Conservation (phyloP, 345 rosid species). For the Clausena lansium region DNA sequence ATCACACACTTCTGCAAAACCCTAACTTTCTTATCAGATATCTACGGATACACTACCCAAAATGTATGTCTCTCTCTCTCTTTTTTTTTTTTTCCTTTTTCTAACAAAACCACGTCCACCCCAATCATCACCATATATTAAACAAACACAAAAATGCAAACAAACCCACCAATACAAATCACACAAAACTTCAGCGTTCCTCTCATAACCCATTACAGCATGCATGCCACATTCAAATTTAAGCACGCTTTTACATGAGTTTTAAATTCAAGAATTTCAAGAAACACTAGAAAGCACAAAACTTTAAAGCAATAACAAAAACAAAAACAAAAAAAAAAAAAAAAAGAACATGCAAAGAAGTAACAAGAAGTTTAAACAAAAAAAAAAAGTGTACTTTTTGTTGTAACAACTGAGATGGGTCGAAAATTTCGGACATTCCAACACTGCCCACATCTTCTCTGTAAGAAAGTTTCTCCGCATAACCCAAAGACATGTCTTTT, state of each 20-base stretch:
- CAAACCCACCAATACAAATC: background rate
- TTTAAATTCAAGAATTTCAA: background rate
- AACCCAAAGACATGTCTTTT: conserved; percentile 83
- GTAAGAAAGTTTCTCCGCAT: conserved; percentile 97
- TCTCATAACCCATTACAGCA: too few species aligned
- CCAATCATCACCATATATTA: background rate
- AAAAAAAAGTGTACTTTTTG: conserved; percentile 51
- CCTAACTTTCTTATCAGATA: background rate
- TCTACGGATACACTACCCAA: background rate
- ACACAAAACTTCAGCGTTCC: too few species aligned
- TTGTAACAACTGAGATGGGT: conserved; percentile 64
- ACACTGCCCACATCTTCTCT: conserved; percentile 96
- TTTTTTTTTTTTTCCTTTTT: background rate
- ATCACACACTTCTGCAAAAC: background rate
- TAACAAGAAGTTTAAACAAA: background rate
- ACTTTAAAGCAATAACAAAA: background rate
- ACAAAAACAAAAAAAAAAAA: conserved; percentile 3
- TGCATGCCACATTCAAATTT: background rate
- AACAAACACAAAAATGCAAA: background rate
- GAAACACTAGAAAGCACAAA: background rate
- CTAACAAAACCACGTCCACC: too few species aligned
- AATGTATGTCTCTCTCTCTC: too few species aligned
- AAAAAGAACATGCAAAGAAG: background rate
- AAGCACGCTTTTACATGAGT: background rate
- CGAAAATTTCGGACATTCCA: conserved; percentile 94